Base-by-base conservation (phyloP, 306 rosid genomes). In the Prosopis cineraria region DNA sequence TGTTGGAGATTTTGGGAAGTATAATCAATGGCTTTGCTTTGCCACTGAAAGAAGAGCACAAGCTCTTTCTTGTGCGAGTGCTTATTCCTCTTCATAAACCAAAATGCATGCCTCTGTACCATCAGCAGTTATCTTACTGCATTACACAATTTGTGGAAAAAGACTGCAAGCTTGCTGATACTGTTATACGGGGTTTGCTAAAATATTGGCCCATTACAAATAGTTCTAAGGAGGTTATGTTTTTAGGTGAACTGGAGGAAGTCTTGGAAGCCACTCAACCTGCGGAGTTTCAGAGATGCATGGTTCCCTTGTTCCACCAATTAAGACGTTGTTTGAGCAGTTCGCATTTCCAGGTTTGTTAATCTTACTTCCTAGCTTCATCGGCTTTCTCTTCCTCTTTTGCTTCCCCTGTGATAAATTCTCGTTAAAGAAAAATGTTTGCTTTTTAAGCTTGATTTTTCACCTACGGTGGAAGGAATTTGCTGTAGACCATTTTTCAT, bases 141-240 rank as follows among this genome's bases (percentile, higher is more conserved):
- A 93, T 95, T 50, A 82, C 93, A 29, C 99, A 93, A 72, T 95
- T 95, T 84, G 97, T 93, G 66, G 99, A 95, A 85, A 95, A 95
- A 81, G 99, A 95, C 67, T 90, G 97, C 91, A 95, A 95, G 89
- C 98, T 95, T 80, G 97, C 99, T n/a, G 98, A 91, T 77, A 93
- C 96, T 29, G 90, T 95, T 77, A 88, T 93, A 70, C 84, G 98
- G 39, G 99, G 99, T n/a, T 85, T 95, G 53, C 86, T 95, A 25
- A 95, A 87, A 68, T 95, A 92, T 80, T 95, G 99, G 99, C 99
- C 99, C 17, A 69, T 95, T 55, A 95, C 98, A 55, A 95, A 93
- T 82, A 95, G 99, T 80, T 86, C 94, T n/a, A 95, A 95, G 87
- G 99, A 95, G 89, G 97, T 93, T 76, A 91, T 95, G 99, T 93